Base-by-base conservation (phyloP, 129 eudicot genomes). In the Solidago caesia region DNA sequence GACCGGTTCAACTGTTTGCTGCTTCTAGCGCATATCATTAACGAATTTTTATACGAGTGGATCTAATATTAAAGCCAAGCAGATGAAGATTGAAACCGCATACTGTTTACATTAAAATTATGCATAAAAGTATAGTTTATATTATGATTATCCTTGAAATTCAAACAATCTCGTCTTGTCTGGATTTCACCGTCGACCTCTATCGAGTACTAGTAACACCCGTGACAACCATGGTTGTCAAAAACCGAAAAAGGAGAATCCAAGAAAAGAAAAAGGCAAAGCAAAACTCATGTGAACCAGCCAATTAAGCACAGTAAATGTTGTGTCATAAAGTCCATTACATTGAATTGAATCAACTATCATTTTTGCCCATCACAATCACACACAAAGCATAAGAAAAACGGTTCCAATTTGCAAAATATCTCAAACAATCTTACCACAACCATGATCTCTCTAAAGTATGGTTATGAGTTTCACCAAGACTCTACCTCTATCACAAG, bases 401-500 rank as follows among this genome's bases (percentile, higher is more conserved):
- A 33, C 55, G 53, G 60, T 59, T 12, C 61, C 33, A 11, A 63
- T n/a, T 43, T 52, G 10, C 60, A 52, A 44, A 48, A 16, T 52
- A 43, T 70, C 76, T 15, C 25, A 51, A 48, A 61, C n/a, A 26
- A 58, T 8, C 60, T 45, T 26, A 8, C 61, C 29, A 55, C 27
- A 55, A 55, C 27, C 61, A 55, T 55, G 61, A 53, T 53, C 59
- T 13, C 25, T 53, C 14, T 53, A 51, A 16, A 11, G 7, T 55
- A 33, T 25, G 4, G 61, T 73, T 61, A 41, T 16, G 41, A 16
- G 69, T 63, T 29, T 45, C 42, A 68, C 69, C 62, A 77, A 77
- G 62, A 68, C 56, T 68, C 75, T 12, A 58, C 44, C 61, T 44
- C 42, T 26, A 77, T 70, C 71, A 70, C 71, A 78, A 63, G 82